Evolutionary conservation across 306 rosid genomes (phyloP), one percentile per base, ranked within the genome.

Genomic region (Macrotyloma uniflorum): DNA sequence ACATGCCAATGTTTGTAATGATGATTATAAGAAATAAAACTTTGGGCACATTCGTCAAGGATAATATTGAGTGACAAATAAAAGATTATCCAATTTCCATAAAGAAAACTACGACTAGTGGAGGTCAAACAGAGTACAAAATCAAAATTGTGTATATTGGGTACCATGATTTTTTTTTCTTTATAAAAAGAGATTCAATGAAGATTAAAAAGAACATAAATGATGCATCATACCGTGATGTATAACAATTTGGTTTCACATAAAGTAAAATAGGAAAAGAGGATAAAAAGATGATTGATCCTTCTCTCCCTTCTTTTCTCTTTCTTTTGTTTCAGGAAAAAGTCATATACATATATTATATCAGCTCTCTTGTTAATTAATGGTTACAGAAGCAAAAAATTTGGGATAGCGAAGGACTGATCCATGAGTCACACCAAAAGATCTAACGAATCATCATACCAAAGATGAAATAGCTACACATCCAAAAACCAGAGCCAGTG

Each of bases 401-500:
- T 64, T 62, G 50, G 73, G 72, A 51, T 40, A 55, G 36, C 12
- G 0, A 65, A 71, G 18, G 30, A 78, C 62, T 46, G 51, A 72
- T 80, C 55, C n/a, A 55, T 40, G 61, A 64, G 63, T 78, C 65
- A 79, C 79, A 75, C 80, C 66, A 79, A 77, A 64, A 77, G 76
- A 78, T 71, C 10, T 43, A 53, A 77, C 58, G 75, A 72, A 47
- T 75, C 66, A 40, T 58, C 78, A 84, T 86, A 95, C 98, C 98
- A 95, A 64, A 76, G 98, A 91, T 64, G 98, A 80, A 86, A 88
- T 9, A 30, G 98, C 93, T 72, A 95, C 82, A 75, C 98, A 95
- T 77, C 98, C 98, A 80, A 95, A 95, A 77, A 91, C 96, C 83
- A 95, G 85, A 33, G 91, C 88, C 66, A 95, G 91, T 68, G 99